phyloP scores from a whole-genome alignment of 2,329 filamentous ascomycete genomes.

The Apiospora pterosperma region DNA sequence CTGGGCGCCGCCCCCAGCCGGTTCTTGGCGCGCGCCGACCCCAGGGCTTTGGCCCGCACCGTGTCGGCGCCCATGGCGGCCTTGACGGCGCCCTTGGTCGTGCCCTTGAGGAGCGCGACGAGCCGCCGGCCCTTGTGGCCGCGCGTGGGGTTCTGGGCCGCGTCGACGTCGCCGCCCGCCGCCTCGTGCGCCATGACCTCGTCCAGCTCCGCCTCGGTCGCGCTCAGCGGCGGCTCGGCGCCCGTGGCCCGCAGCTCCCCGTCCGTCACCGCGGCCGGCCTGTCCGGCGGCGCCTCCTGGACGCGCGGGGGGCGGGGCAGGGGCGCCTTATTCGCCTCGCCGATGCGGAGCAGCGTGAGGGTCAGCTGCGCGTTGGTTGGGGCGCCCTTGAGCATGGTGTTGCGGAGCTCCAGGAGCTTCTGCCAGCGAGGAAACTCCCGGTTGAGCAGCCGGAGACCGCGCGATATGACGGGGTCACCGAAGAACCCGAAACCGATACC shows the following conservation, averaged over 20 bases:
- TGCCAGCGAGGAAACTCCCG: slow-evolving; percentile 66
- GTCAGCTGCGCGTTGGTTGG: slow-evolving; percentile 85
- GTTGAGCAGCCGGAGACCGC: slow-evolving; percentile 57
- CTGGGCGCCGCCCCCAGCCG: slow-evolving; percentile 65
- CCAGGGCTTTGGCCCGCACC: slow-evolving; percentile 63
- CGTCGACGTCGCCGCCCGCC: slow-evolving; percentile 36
- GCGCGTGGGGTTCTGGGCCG: slow-evolving; percentile 40
- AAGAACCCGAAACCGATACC: slow-evolving; percentile 74
- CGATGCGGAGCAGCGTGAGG: slow-evolving; percentile 75
- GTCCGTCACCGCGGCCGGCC: slow-evolving; percentile 37
- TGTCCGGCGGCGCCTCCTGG: slow-evolving; percentile 30
- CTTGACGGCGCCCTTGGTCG: slow-evolving; percentile 68
- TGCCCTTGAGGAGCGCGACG: slow-evolving; percentile 64
- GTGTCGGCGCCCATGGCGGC: slow-evolving; percentile 70
- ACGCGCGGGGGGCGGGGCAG: slow-evolving; percentile 56
- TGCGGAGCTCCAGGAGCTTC: slow-evolving; percentile 69
- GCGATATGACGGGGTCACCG: slow-evolving; percentile 68
- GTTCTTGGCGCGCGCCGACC: slow-evolving; percentile 61
- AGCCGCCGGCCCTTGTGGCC: slow-evolving; percentile 43
- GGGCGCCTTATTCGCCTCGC: slow-evolving; percentile 77
- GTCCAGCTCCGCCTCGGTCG: slow-evolving; percentile 62
- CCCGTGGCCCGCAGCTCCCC: slow-evolving; percentile 47
- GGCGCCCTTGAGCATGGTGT: slow-evolving; percentile 75
- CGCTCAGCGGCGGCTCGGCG: slow-evolving; percentile 49
- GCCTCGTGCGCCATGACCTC: slow-evolving; percentile 48